Base-by-base conservation (phyloP, 768 basidiomycete species). In the Podaxis sp. region DNA sequence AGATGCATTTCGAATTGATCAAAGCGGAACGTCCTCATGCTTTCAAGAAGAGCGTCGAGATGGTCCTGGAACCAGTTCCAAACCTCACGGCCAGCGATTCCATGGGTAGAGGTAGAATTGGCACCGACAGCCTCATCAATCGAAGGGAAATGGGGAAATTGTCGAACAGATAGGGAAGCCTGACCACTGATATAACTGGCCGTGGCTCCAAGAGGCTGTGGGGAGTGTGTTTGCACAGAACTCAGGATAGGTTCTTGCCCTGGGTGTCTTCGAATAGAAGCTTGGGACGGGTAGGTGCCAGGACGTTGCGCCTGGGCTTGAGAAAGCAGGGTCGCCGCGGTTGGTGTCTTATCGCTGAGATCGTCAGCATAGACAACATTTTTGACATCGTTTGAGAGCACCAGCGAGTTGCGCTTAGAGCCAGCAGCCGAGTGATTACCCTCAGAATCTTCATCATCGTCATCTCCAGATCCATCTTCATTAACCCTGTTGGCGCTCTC, bases 31-130 rank as follows among this genome's bases (percentile, higher is more conserved):
- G 84, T 77, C 59, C 90, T 79, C 47, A 94, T 85, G 67, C 85
- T 88, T 66, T 93, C 91, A 36, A 94, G 76, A 52, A 96, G 80
- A 0, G 88, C 79, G 74, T 96, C 93, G 64, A 94, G 80, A 77
- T 96, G 94, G 61, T 93, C 90, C 73, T 91, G 89, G 80, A 96
- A 96, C 88, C 91, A 93, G 33, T 80, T 83, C 94, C 94, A 96
- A 5, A 93, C 90, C 73, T 93, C 91, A 66, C 90, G 85, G 29
- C 91, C 93, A 64, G 88, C 88, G 22, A 92, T 82, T 59, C 86
- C 84, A 67, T 94, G 89, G 29, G 90, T 79, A 51, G 91, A 85
- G n/a, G 87, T 84, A 11, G 89, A 89, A 68, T 80, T 87, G 27
- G 84, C 80, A 53, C 88, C 89, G 41, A 93, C 83, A 22, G 91